Base-by-base conservation (phyloP, 2,329 filamentous ascomycete genomes). In the Aspergillus versicolor region DNA sequence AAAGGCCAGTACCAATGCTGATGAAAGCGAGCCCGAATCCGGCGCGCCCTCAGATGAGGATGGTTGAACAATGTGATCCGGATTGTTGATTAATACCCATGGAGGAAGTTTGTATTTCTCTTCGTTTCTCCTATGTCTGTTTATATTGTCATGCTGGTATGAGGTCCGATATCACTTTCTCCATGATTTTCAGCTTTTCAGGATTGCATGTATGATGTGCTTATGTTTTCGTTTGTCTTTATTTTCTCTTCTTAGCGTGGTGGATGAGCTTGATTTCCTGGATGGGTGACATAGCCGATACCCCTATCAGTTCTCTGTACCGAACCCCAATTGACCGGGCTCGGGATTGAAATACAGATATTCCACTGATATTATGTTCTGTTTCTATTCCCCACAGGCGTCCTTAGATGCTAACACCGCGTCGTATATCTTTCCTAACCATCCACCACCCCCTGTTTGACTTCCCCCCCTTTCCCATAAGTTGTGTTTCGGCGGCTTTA, bases 11-110 rank as follows among this genome's bases (percentile, higher is more conserved):
- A 77, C 76, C 19, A 81, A 77, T 59, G 76, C 71, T 30, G 82
- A 83, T 52, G 80, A 81, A 53, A 81, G 81, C 48, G 81, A 83
- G 56, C 78, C 79, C 53, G 81, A 82, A 47, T 74, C 71, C 13
- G 72, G 66, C 22, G 70, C 71, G n/a, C 64, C 69, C 65, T 81
- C 80, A 37, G 81, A 82, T 62, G 81, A 80, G 52, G 80, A 82
- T 59, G 81, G 74, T 60, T 77, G 63, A 73, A 37, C 42, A n/a
- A 8, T 47, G 38, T n/a, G 11, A 47, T 15, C 5, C 44, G 50
- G 60, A 56, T 50, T 53, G 62, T 64, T 58, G 64, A 63, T 61
- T 61, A 63, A 68, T 65, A 62, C 40, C 59, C 65, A 61, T 65
- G 61, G 59, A 60, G 61, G 59, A 60, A 62, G 61, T 61, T 65